Evolutionary conservation across 257 asterid species (phyloP), one percentile per base, ranked within the genome.

Genomic region (Lycium barbarum): DNA sequence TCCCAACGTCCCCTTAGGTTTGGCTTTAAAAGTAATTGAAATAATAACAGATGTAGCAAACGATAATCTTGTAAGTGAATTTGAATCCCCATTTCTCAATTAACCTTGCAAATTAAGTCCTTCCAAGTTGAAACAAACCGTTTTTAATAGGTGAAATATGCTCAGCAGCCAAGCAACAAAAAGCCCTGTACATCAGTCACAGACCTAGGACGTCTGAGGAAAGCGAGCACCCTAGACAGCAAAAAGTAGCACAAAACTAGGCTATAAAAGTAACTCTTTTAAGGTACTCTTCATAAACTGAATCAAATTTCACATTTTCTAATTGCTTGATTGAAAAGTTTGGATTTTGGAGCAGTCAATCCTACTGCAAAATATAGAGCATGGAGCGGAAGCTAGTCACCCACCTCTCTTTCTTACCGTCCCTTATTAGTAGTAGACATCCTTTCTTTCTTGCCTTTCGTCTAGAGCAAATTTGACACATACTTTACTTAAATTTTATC

Each of bases 81-180:
- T 4, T 4, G 80, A 72, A 45, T 18, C 57, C 57, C 54, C 57
- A 43, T 72, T 43, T 43, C 54, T 43, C 80, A 72, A n/a, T 9
- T 72, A 72, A 65, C 71, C 71, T 65, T 26, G 43, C 40, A 65
- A 65, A 65, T 22, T 65, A 65, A 65, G 71, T 65, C 71, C 40
- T 1, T 65, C 18, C 71, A 65, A 63, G 22, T 63, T 26, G 40
- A 63, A 63, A 11, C 38, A 26, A 12, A 40, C 33, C 22, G 9
- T 63, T 65, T 65, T 65, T 65, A 26, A 65, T 11, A 65, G 9
- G 71, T 26, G 14, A 65, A 65, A 26, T 4, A 22, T 65, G 9
- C 5, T 65, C 71, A 11, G 71, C 71, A 65, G 43, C 36, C 71
- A 65, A 26, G 43, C 14, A 63, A 65, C 18, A 26, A 65, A 65